Conservation (phyloP, 1,284 basidiomycete genomes). For the Marasmius tenuissimus region DNA sequence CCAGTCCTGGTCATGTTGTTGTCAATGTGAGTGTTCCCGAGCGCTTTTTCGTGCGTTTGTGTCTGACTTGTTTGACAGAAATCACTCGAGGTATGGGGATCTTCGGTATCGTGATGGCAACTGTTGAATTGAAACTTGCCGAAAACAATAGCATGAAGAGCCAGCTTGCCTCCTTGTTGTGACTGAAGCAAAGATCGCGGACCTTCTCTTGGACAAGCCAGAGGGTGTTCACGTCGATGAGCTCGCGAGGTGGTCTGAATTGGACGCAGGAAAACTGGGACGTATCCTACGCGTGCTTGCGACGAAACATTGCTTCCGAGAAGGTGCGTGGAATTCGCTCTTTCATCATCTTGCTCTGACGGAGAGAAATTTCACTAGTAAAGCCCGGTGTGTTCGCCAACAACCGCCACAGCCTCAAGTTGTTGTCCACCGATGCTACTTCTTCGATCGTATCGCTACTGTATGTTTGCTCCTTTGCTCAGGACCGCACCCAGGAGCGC, state of each 20-base stretch:
- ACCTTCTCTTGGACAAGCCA: slow-evolving; percentile 28
- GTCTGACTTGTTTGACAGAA: too few species aligned
- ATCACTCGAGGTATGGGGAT: too few species aligned
- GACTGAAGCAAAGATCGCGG: slow-evolving; percentile 27
- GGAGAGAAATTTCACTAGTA: slow-evolving; percentile 2
- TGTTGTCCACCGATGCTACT: slow-evolving; percentile 22
- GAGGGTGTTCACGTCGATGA: slow-evolving; percentile 30
- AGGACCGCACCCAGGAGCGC: too few species aligned
- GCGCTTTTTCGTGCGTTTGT: background rate
- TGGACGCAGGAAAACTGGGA: slow-evolving; percentile 26
- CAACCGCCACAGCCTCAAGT: slow-evolving; percentile 31
- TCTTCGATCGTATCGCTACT: slow-evolving; percentile 18
- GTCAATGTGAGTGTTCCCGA: slow-evolving; percentile 18
- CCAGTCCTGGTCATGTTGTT: slow-evolving; percentile 21
- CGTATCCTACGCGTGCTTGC: slow-evolving; percentile 31
- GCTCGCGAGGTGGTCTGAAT: slow-evolving; percentile 20
- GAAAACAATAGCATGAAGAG: slow-evolving; percentile 15
- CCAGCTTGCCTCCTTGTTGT: slow-evolving; percentile 19
- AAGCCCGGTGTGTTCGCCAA: slow-evolving; percentile 29
- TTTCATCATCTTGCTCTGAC: background rate
- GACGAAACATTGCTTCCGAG: slow-evolving; percentile 32
- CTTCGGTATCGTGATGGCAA: background rate
- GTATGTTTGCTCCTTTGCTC: background rate
- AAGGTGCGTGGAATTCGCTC: slow-evolving; percentile 18
- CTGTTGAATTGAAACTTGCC: background rate